Evolutionary conservation across 2,329 filamentous ascomycete species (phyloP).

Genomic region (Penicillium sp.): DNA sequence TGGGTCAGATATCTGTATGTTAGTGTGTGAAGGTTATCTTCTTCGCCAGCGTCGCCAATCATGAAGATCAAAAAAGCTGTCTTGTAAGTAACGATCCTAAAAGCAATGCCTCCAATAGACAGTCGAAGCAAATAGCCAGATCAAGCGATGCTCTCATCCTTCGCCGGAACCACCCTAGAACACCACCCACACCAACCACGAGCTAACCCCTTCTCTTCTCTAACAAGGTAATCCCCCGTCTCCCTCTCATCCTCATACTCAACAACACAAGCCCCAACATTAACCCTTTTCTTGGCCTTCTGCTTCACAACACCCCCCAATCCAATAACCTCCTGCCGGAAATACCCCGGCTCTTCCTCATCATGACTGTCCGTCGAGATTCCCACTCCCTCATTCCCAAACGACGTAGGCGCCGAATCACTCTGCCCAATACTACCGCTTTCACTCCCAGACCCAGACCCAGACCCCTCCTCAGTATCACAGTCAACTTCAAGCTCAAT

Average conservation of each 20-base stretch:
- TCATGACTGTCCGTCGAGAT: conserved; percentile 27
- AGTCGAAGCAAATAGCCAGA: neutral
- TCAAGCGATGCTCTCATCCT: conserved; percentile 9
- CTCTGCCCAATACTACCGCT: conserved; percentile 20
- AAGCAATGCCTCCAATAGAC: neutral
- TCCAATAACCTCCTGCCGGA: conserved; percentile 83
- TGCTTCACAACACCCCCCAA: conserved; percentile 85
- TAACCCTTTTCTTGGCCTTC: conserved; percentile 77
- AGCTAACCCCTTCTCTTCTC: conserved; percentile 64
- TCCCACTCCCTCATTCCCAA: conserved; percentile 20
- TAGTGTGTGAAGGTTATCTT: neutral
- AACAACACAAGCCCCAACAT: conserved; percentile 77
- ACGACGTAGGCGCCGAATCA: conserved; percentile 20
- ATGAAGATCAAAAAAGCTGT: neutral
- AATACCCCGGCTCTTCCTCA: conserved; percentile 63
- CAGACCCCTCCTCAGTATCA: conserved; percentile 64
- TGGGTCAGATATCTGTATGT: neutral
- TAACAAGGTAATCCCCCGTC: conserved; percentile 60
- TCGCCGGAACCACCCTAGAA: conserved; percentile 62
- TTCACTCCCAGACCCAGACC: conserved; percentile 14
- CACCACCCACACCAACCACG: conserved; percentile 95
- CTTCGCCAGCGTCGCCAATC: neutral
- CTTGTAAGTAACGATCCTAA: neutral
- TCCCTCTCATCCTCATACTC: conserved; percentile 77
- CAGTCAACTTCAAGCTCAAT: conserved; percentile 83